A percentile compares a stretch with the other conserved stretches of the same genome.
phyloP scores from a whole-genome alignment of 192 early-diverging fungal species.

The Kickxella alabastrina region DNA sequence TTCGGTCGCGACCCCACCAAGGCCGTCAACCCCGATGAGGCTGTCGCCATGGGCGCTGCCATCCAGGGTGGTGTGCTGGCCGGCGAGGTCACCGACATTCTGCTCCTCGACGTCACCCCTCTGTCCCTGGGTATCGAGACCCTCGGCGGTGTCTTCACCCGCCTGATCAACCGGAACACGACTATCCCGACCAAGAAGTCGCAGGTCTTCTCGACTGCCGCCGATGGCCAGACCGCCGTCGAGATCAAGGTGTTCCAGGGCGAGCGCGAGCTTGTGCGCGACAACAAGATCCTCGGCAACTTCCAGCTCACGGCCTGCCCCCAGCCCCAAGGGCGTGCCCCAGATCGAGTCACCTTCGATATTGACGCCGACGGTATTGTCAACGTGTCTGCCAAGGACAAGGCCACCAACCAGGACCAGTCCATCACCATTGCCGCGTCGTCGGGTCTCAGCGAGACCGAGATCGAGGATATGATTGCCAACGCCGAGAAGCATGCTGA shows the following conservation, averaged over 20 bases:
- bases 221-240: conserved; percentile 81
- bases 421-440: conserved; percentile 94
- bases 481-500: conserved; percentile 91
- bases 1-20: conserved; percentile 75
- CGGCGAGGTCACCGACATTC: conserved; percentile 65
- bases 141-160: conserved; percentile 79
- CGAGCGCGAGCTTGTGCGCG: conserved; percentile 81
- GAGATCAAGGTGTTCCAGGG: conserved; percentile 84
- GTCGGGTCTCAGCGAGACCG: conserved; percentile 85
- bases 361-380: conserved; percentile 99
- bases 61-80: conserved; percentile 82
- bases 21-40: conserved; percentile 95
- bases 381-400: conserved; percentile 95
- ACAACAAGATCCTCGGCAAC: conserved; percentile 87
- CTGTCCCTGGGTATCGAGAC: conserved; percentile 82
- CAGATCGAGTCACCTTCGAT: conserved; percentile 96
- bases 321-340: conserved; percentile 70
- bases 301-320: conserved; percentile 76
- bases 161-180: conserved; percentile 82
- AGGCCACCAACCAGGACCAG: conserved; percentile 93
- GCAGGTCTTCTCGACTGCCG: conserved; percentile 77
- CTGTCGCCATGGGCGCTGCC: conserved; percentile 88
- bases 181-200: conserved; percentile 76
- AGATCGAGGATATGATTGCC: conserved; percentile 96
- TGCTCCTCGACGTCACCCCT: conserved; percentile 80